These are phyloP conservation scores for Amaranthus cruentus DNA, from an alignment of 148 eudicot genomes.

Conservation along the genomic window DNA sequence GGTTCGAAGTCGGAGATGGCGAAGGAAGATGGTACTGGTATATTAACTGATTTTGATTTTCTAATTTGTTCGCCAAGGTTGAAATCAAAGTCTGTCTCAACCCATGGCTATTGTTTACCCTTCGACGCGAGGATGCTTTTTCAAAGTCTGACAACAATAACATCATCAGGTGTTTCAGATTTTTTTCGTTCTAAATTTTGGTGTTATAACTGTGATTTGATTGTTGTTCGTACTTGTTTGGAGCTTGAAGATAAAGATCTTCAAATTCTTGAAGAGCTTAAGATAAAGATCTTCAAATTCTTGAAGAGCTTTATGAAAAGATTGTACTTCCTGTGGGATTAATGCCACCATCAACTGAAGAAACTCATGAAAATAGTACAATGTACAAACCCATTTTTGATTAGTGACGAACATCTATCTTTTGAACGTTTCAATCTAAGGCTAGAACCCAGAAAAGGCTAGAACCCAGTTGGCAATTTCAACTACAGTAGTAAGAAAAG, in stretches of 20 bases:
- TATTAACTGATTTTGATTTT: background rate
- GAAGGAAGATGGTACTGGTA: background rate
- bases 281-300: no score
- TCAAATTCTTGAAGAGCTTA: conserved; percentile 19
- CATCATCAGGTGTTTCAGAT: conserved; percentile 1
- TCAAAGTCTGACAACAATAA: background rate
- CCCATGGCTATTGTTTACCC: background rate
- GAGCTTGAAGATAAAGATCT: conserved; percentile 32
- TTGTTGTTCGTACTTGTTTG: conserved; percentile 21
- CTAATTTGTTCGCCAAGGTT: conserved; percentile 13
- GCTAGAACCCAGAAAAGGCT: no score
- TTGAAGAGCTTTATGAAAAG: conserved; percentile 11
- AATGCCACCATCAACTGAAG: conserved; percentile 4
- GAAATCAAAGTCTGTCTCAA: background rate
- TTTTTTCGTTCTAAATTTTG: background rate
- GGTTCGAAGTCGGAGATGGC: conserved; percentile 4
- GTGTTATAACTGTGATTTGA: conserved; percentile 18
- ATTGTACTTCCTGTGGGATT: conserved; percentile 33
- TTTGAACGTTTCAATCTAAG: no score
- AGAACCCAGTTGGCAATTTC: no score
- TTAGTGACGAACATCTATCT: background rate
- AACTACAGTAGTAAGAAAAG: no score
- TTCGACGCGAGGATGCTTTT: background rate
- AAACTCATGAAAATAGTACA: background rate
- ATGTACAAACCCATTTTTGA: conserved; percentile 12